phyloP scores from a whole-genome alignment of 75 land plant species.

The Pinus taeda region DNA sequence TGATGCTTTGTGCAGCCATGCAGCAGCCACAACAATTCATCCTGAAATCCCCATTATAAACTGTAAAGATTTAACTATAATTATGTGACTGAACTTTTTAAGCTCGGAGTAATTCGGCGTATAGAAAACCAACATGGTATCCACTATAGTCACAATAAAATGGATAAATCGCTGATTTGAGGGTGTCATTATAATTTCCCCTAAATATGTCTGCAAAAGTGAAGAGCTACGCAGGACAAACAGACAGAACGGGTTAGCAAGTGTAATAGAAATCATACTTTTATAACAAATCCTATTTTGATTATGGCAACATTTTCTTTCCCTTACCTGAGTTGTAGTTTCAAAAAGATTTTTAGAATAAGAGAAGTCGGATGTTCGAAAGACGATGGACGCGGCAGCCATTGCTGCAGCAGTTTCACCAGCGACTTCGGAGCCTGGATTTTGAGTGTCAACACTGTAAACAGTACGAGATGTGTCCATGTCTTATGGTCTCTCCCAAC shows the following conservation, averaged over 20 bases:
- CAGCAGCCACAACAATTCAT: constrained; percentile 94
- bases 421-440: constrained; percentile 78
- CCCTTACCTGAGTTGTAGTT: constrained; percentile 16
- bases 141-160: constrained; percentile 94
- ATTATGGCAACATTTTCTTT: background rate
- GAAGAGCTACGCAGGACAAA: constrained; percentile 55
- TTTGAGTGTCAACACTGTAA: constrained; percentile 35
- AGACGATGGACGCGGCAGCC: constrained; percentile 75
- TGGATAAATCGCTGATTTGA: constrained; percentile 67
- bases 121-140: constrained; percentile 43
- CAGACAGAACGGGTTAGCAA: background rate
- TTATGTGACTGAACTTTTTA: background rate
- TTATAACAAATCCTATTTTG: no score
- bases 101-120: background rate
- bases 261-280: background rate
- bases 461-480: constrained; percentile 64
- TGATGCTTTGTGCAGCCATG: constrained; percentile 80
- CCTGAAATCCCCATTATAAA: constrained; percentile 25
- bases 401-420: constrained; percentile 81
- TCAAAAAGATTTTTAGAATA: constrained; percentile 34
- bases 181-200: constrained; percentile 82
- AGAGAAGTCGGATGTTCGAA: constrained; percentile 24
- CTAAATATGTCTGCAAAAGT: constrained; percentile 75
- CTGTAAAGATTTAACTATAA: background rate
- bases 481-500: constrained; percentile 87